Conservation (phyloP, 2,329 filamentous ascomycete genomes). For the Penicillium psychrosexuale region DNA sequence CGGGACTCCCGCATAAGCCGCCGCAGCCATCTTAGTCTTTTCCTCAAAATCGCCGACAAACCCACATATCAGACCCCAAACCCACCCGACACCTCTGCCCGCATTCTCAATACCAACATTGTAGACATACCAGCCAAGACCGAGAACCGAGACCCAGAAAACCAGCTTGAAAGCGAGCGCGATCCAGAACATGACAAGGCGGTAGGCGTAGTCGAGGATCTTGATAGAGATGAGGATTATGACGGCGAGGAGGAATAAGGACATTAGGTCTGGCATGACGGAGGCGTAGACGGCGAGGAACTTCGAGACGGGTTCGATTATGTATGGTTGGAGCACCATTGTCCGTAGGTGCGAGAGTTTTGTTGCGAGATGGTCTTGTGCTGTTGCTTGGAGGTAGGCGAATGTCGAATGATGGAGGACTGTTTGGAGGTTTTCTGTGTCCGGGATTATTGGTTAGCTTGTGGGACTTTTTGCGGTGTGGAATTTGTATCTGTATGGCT, state of each 20-base stretch:
- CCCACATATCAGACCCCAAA: conserved; percentile 64
- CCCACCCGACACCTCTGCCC: conserved; percentile 42
- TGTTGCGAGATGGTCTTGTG: conserved; percentile 17
- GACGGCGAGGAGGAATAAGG: conserved; percentile 51
- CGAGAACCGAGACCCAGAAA: conserved; percentile 62
- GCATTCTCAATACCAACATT: conserved; percentile 35
- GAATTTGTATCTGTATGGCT: neutral
- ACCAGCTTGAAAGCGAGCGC: conserved; percentile 60
- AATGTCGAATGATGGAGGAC: conserved; percentile 17
- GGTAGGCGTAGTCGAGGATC: conserved; percentile 66
- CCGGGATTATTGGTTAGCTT: conserved; percentile 5
- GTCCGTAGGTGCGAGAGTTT: conserved; percentile 28
- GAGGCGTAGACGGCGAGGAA: conserved; percentile 32
- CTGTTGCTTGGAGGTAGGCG: conserved; percentile 18
- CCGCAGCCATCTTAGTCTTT: conserved; percentile 28
- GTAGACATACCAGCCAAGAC: conserved; percentile 56
- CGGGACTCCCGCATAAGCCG: conserved; percentile 49
- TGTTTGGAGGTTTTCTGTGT: conserved; percentile 22
- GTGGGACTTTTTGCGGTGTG: neutral
- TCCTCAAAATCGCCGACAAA: conserved; percentile 57
- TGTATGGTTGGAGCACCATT: conserved; percentile 50
- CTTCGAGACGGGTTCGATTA: conserved; percentile 41
- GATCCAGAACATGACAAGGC: conserved; percentile 74
- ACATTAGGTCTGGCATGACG: conserved; percentile 35
- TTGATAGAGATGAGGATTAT: conserved; percentile 63